phyloP scores from a whole-genome alignment of 129 eudicot genomes.

The Scalesia atractyloides region DNA sequence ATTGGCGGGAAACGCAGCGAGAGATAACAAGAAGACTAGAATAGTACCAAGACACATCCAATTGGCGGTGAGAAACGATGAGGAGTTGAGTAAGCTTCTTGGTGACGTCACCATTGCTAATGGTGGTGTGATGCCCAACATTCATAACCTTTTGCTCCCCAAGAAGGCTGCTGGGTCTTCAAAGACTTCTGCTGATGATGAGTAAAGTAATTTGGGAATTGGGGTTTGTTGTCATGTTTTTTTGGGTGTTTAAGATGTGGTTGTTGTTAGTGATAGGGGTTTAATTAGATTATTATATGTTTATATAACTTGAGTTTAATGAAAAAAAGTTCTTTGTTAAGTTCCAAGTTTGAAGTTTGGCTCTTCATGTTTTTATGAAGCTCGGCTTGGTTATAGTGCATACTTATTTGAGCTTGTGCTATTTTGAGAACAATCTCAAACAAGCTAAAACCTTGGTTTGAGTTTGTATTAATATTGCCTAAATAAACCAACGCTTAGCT shows the following conservation, averaged over 20 bases:
- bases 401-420: too few species aligned
- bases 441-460: too few species aligned
- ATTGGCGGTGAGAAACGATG: constrained; percentile 44
- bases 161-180: constrained; percentile 42
- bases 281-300: constrained; percentile 20
- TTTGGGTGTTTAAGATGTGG: neutral
- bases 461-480: too few species aligned
- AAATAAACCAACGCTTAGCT: too few species aligned
- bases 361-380: too few species aligned
- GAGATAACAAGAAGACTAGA: constrained; percentile 42
- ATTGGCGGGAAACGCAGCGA: constrained; percentile 45
- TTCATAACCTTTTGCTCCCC: constrained; percentile 40
- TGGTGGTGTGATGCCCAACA: constrained; percentile 44
- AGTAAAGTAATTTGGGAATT: constrained; percentile 1
- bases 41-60: constrained; percentile 42
- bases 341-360: neutral
- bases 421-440: too few species aligned
- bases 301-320: constrained; percentile 10
- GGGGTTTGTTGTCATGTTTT: neutral
- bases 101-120: constrained; percentile 44
- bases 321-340: neutral
- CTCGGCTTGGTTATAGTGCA: too few species aligned
- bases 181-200: constrained; percentile 36
- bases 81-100: constrained; percentile 45
- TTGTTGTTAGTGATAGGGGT: neutral